phyloP scores from a whole-genome alignment of 192 early-diverging fungal genomes.

The Coemansia sp. region DNA sequence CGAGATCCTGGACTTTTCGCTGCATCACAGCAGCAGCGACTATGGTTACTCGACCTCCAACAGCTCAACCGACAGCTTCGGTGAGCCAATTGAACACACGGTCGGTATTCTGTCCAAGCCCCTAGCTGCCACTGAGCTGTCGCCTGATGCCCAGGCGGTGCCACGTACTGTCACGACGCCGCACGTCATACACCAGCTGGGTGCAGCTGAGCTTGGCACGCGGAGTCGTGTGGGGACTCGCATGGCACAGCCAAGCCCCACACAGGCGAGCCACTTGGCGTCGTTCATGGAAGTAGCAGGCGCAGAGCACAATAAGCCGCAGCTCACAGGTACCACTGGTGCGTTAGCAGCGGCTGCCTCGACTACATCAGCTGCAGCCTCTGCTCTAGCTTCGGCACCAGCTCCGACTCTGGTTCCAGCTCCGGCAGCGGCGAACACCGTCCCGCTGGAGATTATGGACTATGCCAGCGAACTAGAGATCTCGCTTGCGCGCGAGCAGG shows the following conservation, averaged over 20 bases:
- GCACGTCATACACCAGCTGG: slow-evolving; percentile 23
- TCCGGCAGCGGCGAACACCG: slow-evolving; percentile 7
- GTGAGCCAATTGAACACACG: slow-evolving; percentile 43
- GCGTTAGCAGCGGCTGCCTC: not conserved
- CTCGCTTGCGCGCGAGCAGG: slow-evolving; percentile 46
- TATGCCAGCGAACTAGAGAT: slow-evolving; percentile 47
- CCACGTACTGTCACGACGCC: slow-evolving; percentile 7
- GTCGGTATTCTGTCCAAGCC: slow-evolving; percentile 33
- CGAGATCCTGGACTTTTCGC: slow-evolving; percentile 29
- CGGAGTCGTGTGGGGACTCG: not conserved
- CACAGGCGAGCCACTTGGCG: not conserved
- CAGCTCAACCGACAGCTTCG: slow-evolving; percentile 47
- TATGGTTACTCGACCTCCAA: slow-evolving; percentile 31
- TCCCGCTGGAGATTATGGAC: slow-evolving; percentile 50
- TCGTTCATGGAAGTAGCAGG: no score
- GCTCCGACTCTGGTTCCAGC: not conserved
- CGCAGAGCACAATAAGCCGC: no score
- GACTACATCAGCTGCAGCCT: not conserved
- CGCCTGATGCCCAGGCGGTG: not conserved
- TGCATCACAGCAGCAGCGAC: slow-evolving; percentile 24
- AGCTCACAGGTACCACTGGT: no score
- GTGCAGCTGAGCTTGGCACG: slow-evolving; percentile 1
- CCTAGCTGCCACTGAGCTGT: not conserved
- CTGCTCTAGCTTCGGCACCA: slow-evolving; percentile 1
- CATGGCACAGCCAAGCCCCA: no score